A percentile compares a stretch with the other conserved stretches of the same genome.
Conservation (phyloP, 2,329 filamentous ascomycete species). For the Phyllosticta citrichinensis region DNA sequence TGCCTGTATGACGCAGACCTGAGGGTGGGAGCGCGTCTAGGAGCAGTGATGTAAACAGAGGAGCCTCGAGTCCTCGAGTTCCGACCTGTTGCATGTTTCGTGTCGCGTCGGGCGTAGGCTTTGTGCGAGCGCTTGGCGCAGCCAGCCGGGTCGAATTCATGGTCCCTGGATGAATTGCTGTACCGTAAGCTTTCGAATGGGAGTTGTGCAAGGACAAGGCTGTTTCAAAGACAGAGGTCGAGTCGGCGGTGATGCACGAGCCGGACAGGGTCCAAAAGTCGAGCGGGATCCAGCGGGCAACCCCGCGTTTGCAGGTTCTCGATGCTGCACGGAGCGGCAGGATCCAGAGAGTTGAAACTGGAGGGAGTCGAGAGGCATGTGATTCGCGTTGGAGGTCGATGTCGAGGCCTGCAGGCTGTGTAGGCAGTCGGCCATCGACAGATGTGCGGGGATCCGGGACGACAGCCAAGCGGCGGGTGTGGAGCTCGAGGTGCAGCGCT, state of each 20-base stretch:
- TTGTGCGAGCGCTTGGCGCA: neutral
- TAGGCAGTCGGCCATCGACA: neutral
- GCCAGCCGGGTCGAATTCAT: neutral
- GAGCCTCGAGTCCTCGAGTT: neutral
- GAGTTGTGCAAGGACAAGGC: neutral
- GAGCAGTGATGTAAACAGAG: neutral
- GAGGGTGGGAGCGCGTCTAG: neutral
- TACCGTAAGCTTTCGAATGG: neutral
- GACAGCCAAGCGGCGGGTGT: conserved; percentile 1
- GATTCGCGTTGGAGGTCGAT: neutral
- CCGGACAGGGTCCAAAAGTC: neutral
- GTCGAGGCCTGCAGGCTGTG: neutral
- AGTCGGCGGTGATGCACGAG: neutral
- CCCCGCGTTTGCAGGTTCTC: neutral
- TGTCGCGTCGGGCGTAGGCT: neutral
- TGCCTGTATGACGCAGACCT: neutral
- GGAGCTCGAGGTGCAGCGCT: neutral
- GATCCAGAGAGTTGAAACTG: neutral
- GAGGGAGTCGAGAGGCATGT: neutral
- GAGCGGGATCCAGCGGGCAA: neutral
- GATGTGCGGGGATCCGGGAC: conserved; percentile 7
- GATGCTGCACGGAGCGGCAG: neutral
- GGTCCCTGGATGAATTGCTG: neutral
- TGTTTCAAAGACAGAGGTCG: neutral
- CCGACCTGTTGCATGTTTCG: neutral